Conservation (phyloP, 345 rosid genomes). For the Gossypium herbaceum region DNA sequence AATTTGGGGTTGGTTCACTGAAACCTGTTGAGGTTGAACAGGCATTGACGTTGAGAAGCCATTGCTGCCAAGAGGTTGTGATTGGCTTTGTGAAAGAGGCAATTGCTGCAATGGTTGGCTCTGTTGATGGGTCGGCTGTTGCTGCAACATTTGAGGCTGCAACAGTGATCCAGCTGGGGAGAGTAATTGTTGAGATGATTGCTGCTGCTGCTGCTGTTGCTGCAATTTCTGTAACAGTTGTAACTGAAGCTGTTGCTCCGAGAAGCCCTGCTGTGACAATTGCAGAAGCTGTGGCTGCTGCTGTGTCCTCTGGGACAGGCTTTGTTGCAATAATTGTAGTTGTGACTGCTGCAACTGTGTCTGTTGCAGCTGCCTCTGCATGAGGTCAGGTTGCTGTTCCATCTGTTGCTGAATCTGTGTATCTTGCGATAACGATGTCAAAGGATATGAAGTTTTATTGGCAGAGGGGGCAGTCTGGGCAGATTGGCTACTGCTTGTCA, state of each 20-base stretch:
- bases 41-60: constrained; percentile 54
- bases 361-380: constrained; percentile 62
- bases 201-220: constrained; percentile 53
- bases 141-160: constrained; percentile 53
- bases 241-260: constrained; percentile 80
- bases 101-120: constrained; percentile 6
- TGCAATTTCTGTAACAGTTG: constrained; percentile 54
- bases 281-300: constrained; percentile 56
- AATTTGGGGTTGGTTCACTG: constrained; percentile 49
- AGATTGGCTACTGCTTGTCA: constrained; percentile 41
- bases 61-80: constrained; percentile 51
- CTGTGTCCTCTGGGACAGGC: constrained; percentile 53
- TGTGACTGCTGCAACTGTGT: constrained; percentile 41
- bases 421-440: constrained; percentile 58
- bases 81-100: constrained; percentile 14
- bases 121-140: not conserved
- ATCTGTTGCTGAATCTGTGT: constrained; percentile 51
- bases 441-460: constrained; percentile 47
- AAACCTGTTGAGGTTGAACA: constrained; percentile 53
- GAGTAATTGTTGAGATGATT: constrained; percentile 49
- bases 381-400: constrained; percentile 61
- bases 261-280: constrained; percentile 54
- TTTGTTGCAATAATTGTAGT: constrained; percentile 14
- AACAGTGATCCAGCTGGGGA: constrained; percentile 53
- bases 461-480: constrained; percentile 33